phyloP scores from a whole-genome alignment of 2,329 filamentous ascomycete genomes.

The Epichloe baconii region DNA sequence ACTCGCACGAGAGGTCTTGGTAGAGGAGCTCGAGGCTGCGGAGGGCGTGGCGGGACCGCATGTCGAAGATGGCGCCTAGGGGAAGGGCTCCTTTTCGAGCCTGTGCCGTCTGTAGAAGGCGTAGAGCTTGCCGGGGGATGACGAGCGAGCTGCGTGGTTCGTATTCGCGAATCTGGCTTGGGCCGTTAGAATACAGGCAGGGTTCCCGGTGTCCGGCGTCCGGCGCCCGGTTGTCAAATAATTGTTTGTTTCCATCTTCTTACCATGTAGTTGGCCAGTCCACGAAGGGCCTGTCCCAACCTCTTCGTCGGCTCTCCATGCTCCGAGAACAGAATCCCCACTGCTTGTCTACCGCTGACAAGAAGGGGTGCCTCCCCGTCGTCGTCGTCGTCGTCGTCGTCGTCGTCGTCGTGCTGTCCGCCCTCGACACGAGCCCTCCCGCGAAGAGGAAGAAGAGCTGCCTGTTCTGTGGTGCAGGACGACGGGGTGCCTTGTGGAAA shows the following conservation, averaged over 20 bases:
- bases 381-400: too few species aligned
- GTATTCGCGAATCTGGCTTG: conserved; percentile 18
- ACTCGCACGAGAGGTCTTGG: conserved; percentile 38
- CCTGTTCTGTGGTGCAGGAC: conserved; percentile 12
- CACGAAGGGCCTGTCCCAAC: conserved; percentile 57
- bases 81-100: conserved; percentile 50
- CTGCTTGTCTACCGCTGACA: conserved; percentile 48
- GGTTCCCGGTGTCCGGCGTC: too few species aligned
- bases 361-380: neutral
- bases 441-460: neutral
- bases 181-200: neutral
- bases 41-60: conserved; percentile 14
- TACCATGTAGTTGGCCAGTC: conserved; percentile 63
- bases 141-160: conserved; percentile 37
- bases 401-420: neutral
- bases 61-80: conserved; percentile 49
- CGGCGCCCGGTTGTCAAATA: too few species aligned
- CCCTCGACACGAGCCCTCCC: neutral
- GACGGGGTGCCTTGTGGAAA: conserved; percentile 16
- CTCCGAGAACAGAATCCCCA: conserved; percentile 63
- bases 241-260: conserved; percentile 14
- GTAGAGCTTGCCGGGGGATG: conserved; percentile 62
- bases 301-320: conserved; percentile 54
- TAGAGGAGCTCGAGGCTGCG: conserved; percentile 36
- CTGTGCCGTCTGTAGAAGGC: conserved; percentile 58